Conservation (phyloP, 306 rosid genomes). For the Echinosophora koreensis region DNA sequence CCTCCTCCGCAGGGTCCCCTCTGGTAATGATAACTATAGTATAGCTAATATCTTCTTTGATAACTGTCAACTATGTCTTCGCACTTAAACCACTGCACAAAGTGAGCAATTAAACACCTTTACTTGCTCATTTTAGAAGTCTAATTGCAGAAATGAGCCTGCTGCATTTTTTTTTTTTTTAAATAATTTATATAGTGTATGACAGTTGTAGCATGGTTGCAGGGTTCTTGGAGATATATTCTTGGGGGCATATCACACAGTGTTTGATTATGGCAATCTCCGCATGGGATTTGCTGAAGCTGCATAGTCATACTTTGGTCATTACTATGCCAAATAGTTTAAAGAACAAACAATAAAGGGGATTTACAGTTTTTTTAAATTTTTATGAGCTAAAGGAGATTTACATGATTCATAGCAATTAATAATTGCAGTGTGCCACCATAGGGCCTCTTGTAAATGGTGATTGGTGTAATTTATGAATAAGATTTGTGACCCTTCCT, state of each 20-base stretch:
- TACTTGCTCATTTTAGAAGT: too few relatives aligned
- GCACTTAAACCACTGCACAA: not conserved
- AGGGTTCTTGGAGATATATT: constrained; percentile 72
- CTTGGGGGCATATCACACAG: constrained; percentile 77
- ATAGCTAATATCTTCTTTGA: not conserved
- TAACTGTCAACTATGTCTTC: not conserved
- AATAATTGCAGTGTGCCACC: not conserved
- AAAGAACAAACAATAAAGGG: not conserved
- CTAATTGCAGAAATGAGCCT: not conserved
- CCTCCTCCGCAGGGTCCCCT: constrained; percentile 84
- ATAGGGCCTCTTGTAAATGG: not conserved
- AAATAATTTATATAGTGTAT: not conserved
- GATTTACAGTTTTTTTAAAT: too few relatives aligned
- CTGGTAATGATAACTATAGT: constrained; percentile 57
- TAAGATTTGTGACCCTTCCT: not conserved
- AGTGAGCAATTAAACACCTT: too few relatives aligned
- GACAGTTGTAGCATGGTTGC: constrained; percentile 43
- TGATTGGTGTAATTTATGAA: not conserved
- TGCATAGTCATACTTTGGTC: constrained; percentile 41
- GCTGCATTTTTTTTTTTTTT: not conserved
- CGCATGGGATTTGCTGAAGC: constrained; percentile 68
- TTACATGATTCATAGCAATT: not conserved
- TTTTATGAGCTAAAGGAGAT: too few relatives aligned
- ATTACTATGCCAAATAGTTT: not conserved
- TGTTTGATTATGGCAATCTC: constrained; percentile 68